phyloP scores from a whole-genome alignment of 148 eudicot genomes.

The Cornus florida region DNA sequence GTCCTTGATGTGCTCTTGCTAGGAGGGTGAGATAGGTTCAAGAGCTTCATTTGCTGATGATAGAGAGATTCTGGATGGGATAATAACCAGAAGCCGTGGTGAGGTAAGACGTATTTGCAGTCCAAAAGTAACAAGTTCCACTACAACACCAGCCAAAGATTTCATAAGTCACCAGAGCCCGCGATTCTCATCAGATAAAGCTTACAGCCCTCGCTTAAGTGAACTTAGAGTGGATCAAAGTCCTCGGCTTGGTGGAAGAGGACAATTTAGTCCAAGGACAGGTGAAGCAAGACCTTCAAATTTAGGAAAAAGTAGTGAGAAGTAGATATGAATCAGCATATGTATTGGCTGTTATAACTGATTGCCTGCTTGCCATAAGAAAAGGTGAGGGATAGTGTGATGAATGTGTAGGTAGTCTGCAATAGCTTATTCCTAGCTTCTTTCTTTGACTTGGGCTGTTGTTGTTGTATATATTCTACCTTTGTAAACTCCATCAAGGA shows the following conservation, averaged over 20 bases:
- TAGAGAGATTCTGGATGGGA: conserved; percentile 65
- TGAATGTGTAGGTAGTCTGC: neutral
- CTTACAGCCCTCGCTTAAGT: conserved; percentile 55
- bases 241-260: conserved; percentile 41
- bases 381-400: neutral
- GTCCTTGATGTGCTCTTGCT: conserved; percentile 3
- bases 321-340: neutral
- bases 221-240: conserved; percentile 44
- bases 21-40: conserved; percentile 62
- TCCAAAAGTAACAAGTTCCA: conserved; percentile 71
- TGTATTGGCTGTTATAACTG: neutral
- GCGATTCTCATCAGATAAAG: conserved; percentile 30
- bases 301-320: conserved; percentile 31
- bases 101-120: conserved; percentile 63
- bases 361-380: neutral
- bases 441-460: neutral
- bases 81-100: conserved; percentile 82
- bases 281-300: conserved; percentile 41
- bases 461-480: neutral
- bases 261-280: conserved; percentile 42
- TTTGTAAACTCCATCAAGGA: neutral
- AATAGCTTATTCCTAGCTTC: neutral
- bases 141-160: conserved; percentile 56
- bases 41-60: conserved; percentile 46
- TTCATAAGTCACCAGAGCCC: conserved; percentile 40